A percentile compares a stretch with the other conserved stretches of the same genome.
These are phyloP conservation scores for Rhinocladiella similis DNA, from an alignment of 2,329 filamentous ascomycete genomes.

Conservation along the genomic window DNA sequence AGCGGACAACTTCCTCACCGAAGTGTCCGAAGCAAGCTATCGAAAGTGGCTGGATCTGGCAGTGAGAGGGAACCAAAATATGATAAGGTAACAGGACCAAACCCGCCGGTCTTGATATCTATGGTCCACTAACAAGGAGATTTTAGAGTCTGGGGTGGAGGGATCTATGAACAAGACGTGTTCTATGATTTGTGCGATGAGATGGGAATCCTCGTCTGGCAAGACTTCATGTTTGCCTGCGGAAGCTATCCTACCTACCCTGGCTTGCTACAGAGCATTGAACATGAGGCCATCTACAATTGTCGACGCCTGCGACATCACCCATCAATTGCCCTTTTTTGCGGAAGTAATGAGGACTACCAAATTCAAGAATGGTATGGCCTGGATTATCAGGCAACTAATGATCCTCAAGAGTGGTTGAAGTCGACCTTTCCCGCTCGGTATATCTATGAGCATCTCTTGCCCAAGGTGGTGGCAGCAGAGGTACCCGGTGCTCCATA, in stretches of 20 bases:
- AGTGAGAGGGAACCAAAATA: conserved; percentile 61
- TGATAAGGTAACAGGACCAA: conserved; percentile 44
- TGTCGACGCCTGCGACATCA: conserved; percentile 75
- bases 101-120: too few species aligned
- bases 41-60: conserved; percentile 61
- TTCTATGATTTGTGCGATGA: conserved; percentile 79
- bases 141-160: conserved; percentile 66
- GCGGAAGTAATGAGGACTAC: conserved; percentile 94
- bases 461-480: conserved; percentile 70
- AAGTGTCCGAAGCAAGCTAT: conserved; percentile 55
- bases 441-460: conserved; percentile 89
- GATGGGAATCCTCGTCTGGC: conserved; percentile 79
- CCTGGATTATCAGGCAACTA: conserved; percentile 62
- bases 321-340: conserved; percentile 81
- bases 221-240: conserved; percentile 82
- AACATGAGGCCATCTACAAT: conserved; percentile 65
- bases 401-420: not conserved
- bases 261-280: conserved; percentile 62
- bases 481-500: conserved; percentile 67
- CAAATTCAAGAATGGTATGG: conserved; percentile 82
- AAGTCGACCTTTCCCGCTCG: conserved; percentile 73
- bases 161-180: conserved; percentile 72
- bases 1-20: conserved; percentile 60
- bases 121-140: too few species aligned
- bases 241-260: conserved; percentile 71